Percentiles rank a stretch among this genome's conserved stretches.
Evolutionary conservation across 176 grass and related monocot genomes (phyloP).

Genomic region (Cenchrus americanus): DNA sequence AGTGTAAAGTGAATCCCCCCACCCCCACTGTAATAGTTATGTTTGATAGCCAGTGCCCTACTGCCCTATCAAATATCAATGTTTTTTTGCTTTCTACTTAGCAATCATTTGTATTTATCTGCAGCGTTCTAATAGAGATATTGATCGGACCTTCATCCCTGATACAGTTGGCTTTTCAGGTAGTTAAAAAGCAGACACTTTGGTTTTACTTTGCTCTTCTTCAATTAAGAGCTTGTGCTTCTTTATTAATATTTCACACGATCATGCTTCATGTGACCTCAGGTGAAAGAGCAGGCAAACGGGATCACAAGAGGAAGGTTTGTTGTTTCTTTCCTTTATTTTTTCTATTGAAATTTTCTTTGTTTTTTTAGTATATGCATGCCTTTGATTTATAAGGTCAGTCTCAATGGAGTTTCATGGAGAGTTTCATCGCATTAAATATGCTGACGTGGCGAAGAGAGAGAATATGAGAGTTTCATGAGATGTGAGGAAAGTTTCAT

Average conservation of each 20-base stretch:
- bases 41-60: background rate
- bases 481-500: too few species aligned
- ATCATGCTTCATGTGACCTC: constrained; percentile 37
- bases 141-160: constrained; percentile 65
- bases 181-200: constrained; percentile 45
- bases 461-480: too few species aligned
- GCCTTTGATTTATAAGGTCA: background rate
- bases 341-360: constrained; percentile 13
- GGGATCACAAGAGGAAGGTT: constrained; percentile 98
- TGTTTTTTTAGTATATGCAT: constrained; percentile 19
- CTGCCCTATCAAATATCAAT: background rate
- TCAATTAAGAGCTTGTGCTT: background rate
- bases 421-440: too few species aligned
- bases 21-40: constrained; percentile 5
- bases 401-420: too few species aligned
- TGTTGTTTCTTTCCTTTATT: constrained; percentile 30
- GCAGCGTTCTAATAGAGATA: constrained; percentile 87
- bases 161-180: constrained; percentile 85
- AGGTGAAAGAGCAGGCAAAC: constrained; percentile 85
- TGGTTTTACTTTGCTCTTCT: constrained; percentile 7
- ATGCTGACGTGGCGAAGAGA: too few species aligned
- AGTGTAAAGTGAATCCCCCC: background rate
- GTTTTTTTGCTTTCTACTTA: constrained; percentile 30
- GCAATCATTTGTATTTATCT: constrained; percentile 39
- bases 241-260: constrained; percentile 33